These are phyloP conservation scores for Lupinus albus DNA, from an alignment of 306 rosid genomes.

Conservation along the genomic window DNA sequence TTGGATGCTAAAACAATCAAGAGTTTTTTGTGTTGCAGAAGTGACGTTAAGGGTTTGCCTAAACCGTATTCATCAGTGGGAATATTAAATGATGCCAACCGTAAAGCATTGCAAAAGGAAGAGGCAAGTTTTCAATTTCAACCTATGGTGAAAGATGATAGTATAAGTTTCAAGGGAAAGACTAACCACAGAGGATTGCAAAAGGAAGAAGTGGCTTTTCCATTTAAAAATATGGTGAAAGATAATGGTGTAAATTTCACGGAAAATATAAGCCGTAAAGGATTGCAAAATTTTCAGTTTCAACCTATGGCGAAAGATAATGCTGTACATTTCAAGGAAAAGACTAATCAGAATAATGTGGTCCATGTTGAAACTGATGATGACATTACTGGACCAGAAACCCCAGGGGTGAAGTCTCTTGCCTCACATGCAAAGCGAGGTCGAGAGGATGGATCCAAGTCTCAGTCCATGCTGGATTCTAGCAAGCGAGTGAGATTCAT, in stretches of 20 bases:
- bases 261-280: slow-evolving; percentile 28
- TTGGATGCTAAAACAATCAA: neutral
- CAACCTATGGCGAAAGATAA: slow-evolving; percentile 37
- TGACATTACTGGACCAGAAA: slow-evolving; percentile 68
- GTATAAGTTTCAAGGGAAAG: slow-evolving; percentile 40
- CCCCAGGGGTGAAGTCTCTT: slow-evolving; percentile 70
- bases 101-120: slow-evolving; percentile 41
- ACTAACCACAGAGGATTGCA: slow-evolving; percentile 35
- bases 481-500: slow-evolving; percentile 68
- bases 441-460: slow-evolving; percentile 55
- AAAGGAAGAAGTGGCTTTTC: slow-evolving; percentile 44
- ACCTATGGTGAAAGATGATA: slow-evolving; percentile 31
- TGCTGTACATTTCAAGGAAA: slow-evolving; percentile 39
- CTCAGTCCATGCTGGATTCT: slow-evolving; percentile 48
- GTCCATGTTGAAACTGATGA: slow-evolving; percentile 44
- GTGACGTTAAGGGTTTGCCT: slow-evolving; percentile 40
- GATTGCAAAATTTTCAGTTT: slow-evolving; percentile 43
- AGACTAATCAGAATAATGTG: slow-evolving; percentile 34
- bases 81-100: slow-evolving; percentile 27
- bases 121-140: slow-evolving; percentile 46
- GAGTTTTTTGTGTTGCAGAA: slow-evolving; percentile 45
- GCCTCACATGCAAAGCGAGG: slow-evolving; percentile 63
- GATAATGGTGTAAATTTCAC: slow-evolving; percentile 31
- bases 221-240: slow-evolving; percentile 38
- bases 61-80: slow-evolving; percentile 35